Evolutionary conservation across 495 filamentous ascomycete species (phyloP).

Genomic region (Apodospora peruviana): DNA sequence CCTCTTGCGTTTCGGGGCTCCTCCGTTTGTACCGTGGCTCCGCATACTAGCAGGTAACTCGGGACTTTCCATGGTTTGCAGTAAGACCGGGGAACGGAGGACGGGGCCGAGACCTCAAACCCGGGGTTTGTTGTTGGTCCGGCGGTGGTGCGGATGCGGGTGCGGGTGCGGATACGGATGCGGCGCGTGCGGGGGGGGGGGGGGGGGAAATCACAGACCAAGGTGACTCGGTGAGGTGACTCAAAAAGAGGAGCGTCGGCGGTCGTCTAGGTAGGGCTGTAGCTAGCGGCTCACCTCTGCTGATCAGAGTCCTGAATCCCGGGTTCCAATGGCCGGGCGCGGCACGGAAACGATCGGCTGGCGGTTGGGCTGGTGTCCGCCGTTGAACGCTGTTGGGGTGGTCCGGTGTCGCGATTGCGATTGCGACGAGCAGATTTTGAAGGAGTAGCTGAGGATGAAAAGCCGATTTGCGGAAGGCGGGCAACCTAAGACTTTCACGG

Average conservation of each 20-base stretch:
- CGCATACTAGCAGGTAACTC: slow-evolving; percentile 34
- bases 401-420: slow-evolving; percentile 34
- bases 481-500: not conserved
- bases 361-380: slow-evolving; percentile 23
- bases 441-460: no score
- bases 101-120: not conserved
- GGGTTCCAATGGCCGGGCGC: slow-evolving; percentile 17
- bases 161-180: not conserved
- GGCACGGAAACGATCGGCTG: slow-evolving; percentile 21
- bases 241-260: slow-evolving; percentile 2
- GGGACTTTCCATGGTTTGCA: slow-evolving; percentile 24
- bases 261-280: slow-evolving; percentile 8
- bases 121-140: not conserved
- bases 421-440: slow-evolving; percentile 21
- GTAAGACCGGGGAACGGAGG: not conserved
- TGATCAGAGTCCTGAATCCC: not conserved
- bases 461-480: slow-evolving; percentile 23
- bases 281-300: no score
- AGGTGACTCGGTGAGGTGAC: not conserved
- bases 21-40: slow-evolving; percentile 30
- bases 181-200: slow-evolving; percentile 6
- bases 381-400: slow-evolving; percentile 20
- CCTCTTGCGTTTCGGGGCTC: slow-evolving; percentile 42
- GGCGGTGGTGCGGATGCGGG: not conserved
- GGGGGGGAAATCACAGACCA: slow-evolving; percentile 1